Evolutionary conservation across 2,329 filamentous ascomycete species (phyloP).

Genomic region (Fusarium nodosum): DNA sequence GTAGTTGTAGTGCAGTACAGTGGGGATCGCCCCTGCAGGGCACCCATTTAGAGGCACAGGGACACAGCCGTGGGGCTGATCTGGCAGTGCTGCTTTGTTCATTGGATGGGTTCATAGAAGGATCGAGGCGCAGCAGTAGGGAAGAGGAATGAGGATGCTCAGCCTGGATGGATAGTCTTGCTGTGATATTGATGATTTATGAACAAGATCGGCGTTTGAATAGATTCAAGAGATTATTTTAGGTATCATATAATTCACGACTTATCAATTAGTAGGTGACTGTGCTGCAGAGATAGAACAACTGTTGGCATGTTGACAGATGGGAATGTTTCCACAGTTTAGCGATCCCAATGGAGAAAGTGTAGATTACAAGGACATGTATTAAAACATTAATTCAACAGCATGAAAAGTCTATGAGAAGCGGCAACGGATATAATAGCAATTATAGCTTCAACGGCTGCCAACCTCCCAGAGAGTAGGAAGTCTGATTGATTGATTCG

Average conservation of each 20-base stretch:
- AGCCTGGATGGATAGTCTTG: neutral
- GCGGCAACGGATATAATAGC: neutral
- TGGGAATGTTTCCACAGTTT: neutral
- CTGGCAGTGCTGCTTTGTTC: slow-evolving; percentile 4
- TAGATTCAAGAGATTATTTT: neutral
- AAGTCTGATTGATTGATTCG: neutral
- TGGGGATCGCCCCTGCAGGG: neutral
- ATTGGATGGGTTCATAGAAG: neutral
- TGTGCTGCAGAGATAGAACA: neutral
- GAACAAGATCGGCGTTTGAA: no score
- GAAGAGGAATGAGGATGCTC: neutral
- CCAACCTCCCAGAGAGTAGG: neutral
- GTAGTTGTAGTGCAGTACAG: slow-evolving; percentile 3
- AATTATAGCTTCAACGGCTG: neutral
- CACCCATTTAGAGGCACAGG: no score
- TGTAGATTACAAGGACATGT: neutral
- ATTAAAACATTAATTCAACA: no score
- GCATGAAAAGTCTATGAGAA: neutral
- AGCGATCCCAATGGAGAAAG: neutral
- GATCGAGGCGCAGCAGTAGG: neutral
- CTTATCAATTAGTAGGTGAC: no score
- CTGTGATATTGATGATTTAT: neutral
- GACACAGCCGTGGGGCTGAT: neutral
- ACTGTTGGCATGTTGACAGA: neutral
- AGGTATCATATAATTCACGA: no score